Evolutionary conservation across 331 rosid genomes (phyloP).

Genomic region (Malus hybrid): DNA sequence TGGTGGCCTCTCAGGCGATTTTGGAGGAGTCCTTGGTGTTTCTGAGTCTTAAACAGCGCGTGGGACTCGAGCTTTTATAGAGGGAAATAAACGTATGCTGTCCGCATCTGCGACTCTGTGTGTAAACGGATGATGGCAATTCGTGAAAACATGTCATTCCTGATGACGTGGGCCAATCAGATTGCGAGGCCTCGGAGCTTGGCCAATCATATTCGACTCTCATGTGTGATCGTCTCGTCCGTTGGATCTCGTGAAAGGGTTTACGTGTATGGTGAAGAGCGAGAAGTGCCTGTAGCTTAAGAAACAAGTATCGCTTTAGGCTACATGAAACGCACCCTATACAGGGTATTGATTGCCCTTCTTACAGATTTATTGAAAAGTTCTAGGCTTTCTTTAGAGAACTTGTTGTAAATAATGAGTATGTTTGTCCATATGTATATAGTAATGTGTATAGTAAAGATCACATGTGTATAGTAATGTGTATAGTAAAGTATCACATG

Average conservation of each 20-base stretch:
- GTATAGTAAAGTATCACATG: too few relatives aligned
- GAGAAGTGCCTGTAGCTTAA: background rate
- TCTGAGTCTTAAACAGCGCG: slow-evolving; percentile 4
- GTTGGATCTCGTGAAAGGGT: slow-evolving; percentile 1
- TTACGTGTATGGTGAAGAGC: slow-evolving; percentile 1
- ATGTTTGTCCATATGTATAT: too few relatives aligned
- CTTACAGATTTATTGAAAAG: background rate
- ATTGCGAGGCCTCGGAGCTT: background rate
- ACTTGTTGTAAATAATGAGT: too few relatives aligned
- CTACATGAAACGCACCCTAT: background rate
- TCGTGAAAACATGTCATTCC: slow-evolving; percentile 46
- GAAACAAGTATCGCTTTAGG: background rate
- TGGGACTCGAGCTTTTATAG: slow-evolving; percentile 30
- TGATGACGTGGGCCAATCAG: slow-evolving; percentile 67
- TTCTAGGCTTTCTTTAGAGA: background rate
- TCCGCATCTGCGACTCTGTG: slow-evolving; percentile 9
- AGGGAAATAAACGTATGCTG: background rate
- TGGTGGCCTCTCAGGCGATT: background rate
- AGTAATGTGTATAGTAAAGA: too few relatives aligned
- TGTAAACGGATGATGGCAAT: background rate
- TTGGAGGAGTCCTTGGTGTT: background rate
- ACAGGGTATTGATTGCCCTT: background rate
- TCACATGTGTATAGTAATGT: too few relatives aligned
- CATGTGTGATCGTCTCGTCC: slow-evolving; percentile 46
- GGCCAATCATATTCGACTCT: slow-evolving; percentile 38